A percentile compares a stretch with the other conserved stretches of the same genome.
phyloP scores from a whole-genome alignment of 2,329 filamentous ascomycete genomes.

The Cercospora sp. region DNA sequence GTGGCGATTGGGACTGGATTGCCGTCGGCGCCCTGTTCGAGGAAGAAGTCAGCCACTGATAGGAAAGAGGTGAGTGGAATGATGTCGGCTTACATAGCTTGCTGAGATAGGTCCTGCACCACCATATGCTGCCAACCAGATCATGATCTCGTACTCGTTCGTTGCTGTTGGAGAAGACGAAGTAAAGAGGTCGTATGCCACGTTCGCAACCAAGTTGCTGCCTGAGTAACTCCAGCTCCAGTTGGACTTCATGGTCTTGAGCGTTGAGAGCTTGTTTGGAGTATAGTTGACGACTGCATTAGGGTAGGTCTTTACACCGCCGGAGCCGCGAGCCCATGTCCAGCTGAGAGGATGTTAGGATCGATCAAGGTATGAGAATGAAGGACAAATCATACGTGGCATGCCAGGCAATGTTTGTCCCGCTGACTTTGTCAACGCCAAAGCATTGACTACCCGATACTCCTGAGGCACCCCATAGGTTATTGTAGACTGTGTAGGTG shows the following conservation, averaged over 20 bases:
- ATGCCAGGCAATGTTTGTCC: constrained; percentile 24
- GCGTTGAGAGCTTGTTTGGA: constrained; percentile 37
- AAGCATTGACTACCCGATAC: constrained; percentile 28
- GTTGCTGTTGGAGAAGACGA: constrained; percentile 47
- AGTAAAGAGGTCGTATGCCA: constrained; percentile 64
- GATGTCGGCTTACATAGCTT: constrained; percentile 44
- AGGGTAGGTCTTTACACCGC: constrained; percentile 45
- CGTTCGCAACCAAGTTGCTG: constrained; percentile 54
- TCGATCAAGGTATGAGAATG: neutral
- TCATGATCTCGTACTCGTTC: constrained; percentile 62
- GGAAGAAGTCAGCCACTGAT: neutral
- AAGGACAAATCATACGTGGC: constrained; percentile 18
- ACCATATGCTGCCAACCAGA: constrained; percentile 60
- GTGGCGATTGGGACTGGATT: constrained; percentile 49
- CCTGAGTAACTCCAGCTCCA: constrained; percentile 54
- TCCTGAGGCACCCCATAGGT: constrained; percentile 25
- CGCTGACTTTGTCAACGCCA: constrained; percentile 23
- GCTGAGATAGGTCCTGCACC: constrained; percentile 60
- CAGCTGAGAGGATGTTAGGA: constrained; percentile 1
- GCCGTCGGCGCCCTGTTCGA: neutral
- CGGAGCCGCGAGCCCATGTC: constrained; percentile 30
- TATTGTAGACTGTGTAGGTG: constrained; percentile 27
- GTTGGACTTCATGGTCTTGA: constrained; percentile 46
- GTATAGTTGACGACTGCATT: constrained; percentile 42
- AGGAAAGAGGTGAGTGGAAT: neutral